phyloP scores from a whole-genome alignment of 805 yeast genomes.

The Candida patagonica region DNA sequence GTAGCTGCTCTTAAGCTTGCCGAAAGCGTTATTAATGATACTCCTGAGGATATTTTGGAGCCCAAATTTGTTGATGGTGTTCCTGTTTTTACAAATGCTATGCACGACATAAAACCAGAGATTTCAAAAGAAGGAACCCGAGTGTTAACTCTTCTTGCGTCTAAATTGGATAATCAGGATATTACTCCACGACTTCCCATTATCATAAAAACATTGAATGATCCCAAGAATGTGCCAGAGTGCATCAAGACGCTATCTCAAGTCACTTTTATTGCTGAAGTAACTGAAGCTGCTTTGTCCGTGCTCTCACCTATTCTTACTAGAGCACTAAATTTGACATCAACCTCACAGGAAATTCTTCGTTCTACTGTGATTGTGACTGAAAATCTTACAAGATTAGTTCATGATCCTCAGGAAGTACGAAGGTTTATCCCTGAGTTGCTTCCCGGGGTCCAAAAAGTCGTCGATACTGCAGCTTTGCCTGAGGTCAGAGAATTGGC shows the following conservation, averaged over 20 bases:
- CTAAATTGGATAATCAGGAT: slow-evolving; percentile 86
- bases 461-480: slow-evolving; percentile 78
- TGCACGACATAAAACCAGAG: slow-evolving; percentile 96
- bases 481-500: slow-evolving; percentile 97
- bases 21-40: slow-evolving; percentile 66
- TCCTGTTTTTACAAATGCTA: slow-evolving; percentile 78
- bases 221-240: slow-evolving; percentile 79
- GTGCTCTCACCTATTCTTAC: slow-evolving; percentile 85
- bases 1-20: slow-evolving; percentile 65
- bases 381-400: slow-evolving; percentile 91
- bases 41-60: slow-evolving; percentile 81
- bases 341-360: slow-evolving; percentile 90
- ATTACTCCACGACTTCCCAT: slow-evolving; percentile 74
- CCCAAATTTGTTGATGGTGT: slow-evolving; percentile 66
- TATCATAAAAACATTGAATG: slow-evolving; percentile 81
- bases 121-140: slow-evolving; percentile 76
- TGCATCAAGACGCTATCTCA: slow-evolving; percentile 85
- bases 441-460: slow-evolving; percentile 86
- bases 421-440: slow-evolving; percentile 77
- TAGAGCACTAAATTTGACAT: slow-evolving; percentile 76
- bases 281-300: slow-evolving; percentile 90
- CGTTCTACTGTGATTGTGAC: slow-evolving; percentile 95
- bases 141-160: slow-evolving; percentile 61
- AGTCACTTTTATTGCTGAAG: slow-evolving; percentile 97
- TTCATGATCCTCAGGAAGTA: slow-evolving; percentile 86